phyloP scores from a whole-genome alignment of 345 rosid genomes.

The Populus ilicifolia region DNA sequence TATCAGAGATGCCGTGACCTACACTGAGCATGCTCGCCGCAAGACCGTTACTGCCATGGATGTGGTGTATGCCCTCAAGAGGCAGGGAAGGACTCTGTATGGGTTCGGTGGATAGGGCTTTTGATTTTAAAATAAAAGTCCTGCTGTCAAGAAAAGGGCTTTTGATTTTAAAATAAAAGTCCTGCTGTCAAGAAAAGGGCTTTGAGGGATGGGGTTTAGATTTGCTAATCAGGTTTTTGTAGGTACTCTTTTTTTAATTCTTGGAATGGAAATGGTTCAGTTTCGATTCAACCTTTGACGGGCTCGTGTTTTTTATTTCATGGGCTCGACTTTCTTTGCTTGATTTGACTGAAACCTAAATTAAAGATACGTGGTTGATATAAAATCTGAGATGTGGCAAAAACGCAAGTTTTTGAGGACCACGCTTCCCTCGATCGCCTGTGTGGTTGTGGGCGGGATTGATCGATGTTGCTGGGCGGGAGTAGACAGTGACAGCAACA shows the following conservation, averaged over 20 bases:
- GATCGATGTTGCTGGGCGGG: not conserved
- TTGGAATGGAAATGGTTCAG: too few relatives aligned
- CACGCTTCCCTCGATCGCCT: not conserved
- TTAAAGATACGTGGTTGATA: too few relatives aligned
- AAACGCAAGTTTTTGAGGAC: too few relatives aligned
- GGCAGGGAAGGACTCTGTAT: slow-evolving; percentile 18
- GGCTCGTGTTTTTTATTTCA: too few relatives aligned
- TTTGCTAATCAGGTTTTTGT: too few relatives aligned
- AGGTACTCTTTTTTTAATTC: too few relatives aligned
- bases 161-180: not conserved
- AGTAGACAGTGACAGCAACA: not conserved
- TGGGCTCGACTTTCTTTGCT: too few relatives aligned
- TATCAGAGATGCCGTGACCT: slow-evolving; percentile 16
- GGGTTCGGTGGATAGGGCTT: slow-evolving; percentile 19
- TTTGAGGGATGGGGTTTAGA: too few relatives aligned
- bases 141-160: slow-evolving; percentile 7
- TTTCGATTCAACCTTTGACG: too few relatives aligned
- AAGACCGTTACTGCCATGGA: slow-evolving; percentile 26
- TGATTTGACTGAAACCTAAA: too few relatives aligned
- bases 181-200: slow-evolving; percentile 8
- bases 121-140: not conserved
- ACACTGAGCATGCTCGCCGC: slow-evolving; percentile 20
- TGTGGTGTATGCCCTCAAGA: slow-evolving; percentile 21
- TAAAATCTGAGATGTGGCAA: too few relatives aligned
- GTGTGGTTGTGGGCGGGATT: not conserved